These are phyloP conservation scores for Wakefieldia striispora DNA, from an alignment of 768 basidiomycete species.

Conservation along the genomic window DNA sequence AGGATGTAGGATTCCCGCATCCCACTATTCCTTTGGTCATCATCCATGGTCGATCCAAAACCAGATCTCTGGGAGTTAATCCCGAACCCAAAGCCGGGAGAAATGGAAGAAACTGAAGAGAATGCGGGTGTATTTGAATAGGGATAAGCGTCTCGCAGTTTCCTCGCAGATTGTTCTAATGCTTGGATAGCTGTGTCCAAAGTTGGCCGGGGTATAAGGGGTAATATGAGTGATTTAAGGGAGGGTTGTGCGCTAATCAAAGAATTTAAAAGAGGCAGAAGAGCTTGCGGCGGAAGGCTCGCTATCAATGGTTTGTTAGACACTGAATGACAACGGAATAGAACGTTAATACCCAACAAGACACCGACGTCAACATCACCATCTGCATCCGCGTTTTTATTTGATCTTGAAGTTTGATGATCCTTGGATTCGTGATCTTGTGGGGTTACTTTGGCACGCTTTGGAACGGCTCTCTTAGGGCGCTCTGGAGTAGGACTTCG, in stretches of 20 bases:
- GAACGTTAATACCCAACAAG: slow-evolving; percentile 59
- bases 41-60: slow-evolving; percentile 33
- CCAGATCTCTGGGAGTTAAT: slow-evolving; percentile 17
- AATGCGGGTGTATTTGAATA: slow-evolving; percentile 57
- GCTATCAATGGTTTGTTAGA: slow-evolving; percentile 43
- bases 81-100: slow-evolving; percentile 33
- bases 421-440: slow-evolving; percentile 36
- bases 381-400: slow-evolving; percentile 38
- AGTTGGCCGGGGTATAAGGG: slow-evolving; percentile 82
- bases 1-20: slow-evolving; percentile 84
- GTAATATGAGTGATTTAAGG: slow-evolving; percentile 68
- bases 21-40: slow-evolving; percentile 34
- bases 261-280: slow-evolving; percentile 70
- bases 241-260: slow-evolving; percentile 66
- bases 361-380: slow-evolving; percentile 71
- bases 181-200: slow-evolving; percentile 71
- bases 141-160: slow-evolving; percentile 78
- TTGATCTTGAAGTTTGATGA: slow-evolving; percentile 46
- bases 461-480: slow-evolving; percentile 64
- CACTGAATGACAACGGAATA: not conserved
- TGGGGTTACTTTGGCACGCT: slow-evolving; percentile 46
- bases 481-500: slow-evolving; percentile 83
- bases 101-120: slow-evolving; percentile 28
- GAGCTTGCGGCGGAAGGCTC: slow-evolving; percentile 72
- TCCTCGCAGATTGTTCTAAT: slow-evolving; percentile 64